Conservation (phyloP, 2,329 filamentous ascomycete genomes). For the Emydomyces testavorans region DNA sequence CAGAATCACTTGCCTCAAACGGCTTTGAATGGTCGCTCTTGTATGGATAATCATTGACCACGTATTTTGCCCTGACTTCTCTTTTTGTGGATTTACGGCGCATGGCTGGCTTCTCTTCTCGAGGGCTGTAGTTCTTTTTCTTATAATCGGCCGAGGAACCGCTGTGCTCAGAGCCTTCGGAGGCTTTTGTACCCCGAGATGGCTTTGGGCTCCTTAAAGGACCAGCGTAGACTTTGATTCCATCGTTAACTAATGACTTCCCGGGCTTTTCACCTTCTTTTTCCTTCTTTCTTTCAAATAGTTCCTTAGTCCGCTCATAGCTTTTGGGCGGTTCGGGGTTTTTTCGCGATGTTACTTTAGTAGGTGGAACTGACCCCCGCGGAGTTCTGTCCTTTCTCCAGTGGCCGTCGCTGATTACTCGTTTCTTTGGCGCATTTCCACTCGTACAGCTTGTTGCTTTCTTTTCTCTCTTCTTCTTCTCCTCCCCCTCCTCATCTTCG, state of each 20-base stretch:
- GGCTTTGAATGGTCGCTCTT: conserved; percentile 5
- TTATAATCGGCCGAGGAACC: not conserved
- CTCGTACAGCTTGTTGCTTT: conserved; percentile 24
- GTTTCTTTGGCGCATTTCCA: conserved; percentile 66
- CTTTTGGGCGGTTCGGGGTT: conserved; percentile 32
- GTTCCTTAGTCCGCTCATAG: conserved; percentile 19
- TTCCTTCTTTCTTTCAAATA: conserved; percentile 23
- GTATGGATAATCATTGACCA: conserved; percentile 11
- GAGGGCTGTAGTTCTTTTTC: not conserved
- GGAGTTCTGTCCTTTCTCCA: conserved; percentile 51
- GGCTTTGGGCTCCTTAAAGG: conserved; percentile 19
- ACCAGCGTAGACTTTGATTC: conserved; percentile 22
- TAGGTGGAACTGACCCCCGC: conserved; percentile 29
- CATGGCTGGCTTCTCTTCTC: not conserved
- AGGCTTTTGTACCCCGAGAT: conserved; percentile 17
- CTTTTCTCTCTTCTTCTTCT: conserved; percentile 14
- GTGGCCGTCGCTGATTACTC: conserved; percentile 84
- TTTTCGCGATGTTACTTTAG: conserved; percentile 34
- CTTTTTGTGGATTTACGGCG: conserved; percentile 1
- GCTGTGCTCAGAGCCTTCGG: conserved; percentile 3
- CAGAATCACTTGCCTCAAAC: conserved; percentile 25
- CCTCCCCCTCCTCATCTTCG: conserved; percentile 3
- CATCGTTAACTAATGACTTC: conserved; percentile 18
- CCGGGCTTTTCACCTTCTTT: conserved; percentile 12
- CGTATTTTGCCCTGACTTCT: conserved; percentile 11